Percentiles rank a stretch among this genome's conserved stretches.
Evolutionary conservation across 306 rosid genomes (phyloP).

Genomic region (Fragaria vesca): DNA sequence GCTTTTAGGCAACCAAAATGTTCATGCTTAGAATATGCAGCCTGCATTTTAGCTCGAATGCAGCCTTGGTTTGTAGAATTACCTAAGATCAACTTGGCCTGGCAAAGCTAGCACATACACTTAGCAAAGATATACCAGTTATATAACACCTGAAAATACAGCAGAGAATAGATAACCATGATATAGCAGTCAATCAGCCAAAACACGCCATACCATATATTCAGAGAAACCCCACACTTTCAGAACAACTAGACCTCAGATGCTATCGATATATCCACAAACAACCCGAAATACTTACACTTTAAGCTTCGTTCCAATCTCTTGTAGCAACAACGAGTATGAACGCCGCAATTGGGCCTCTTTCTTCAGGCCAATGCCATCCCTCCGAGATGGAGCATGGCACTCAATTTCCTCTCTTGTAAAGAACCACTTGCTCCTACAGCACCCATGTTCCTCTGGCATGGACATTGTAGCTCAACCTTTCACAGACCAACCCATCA

Average conservation of each 20-base stretch:
- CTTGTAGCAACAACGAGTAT: conserved; percentile 45
- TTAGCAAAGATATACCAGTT: too few species aligned
- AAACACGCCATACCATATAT: too few species aligned
- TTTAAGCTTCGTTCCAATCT: conserved; percentile 45
- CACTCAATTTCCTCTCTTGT: conserved; percentile 38
- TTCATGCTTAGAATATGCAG: neutral
- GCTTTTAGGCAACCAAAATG: neutral
- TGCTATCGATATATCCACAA: too few species aligned
- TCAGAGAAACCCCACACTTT: too few species aligned
- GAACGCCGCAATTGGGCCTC: conserved; percentile 39
- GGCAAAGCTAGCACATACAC: neutral
- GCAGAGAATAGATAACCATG: too few species aligned
- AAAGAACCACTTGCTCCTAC: conserved; percentile 36
- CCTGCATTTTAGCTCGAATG: neutral
- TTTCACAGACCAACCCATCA: conserved; percentile 13
- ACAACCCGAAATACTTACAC: conserved; percentile 31
- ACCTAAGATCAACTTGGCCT: neutral
- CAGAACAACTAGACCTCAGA: neutral
- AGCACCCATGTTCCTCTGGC: conserved; percentile 20
- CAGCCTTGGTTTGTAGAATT: neutral
- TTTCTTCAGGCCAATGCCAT: conserved; percentile 36
- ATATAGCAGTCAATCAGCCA: too few species aligned
- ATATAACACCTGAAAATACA: too few species aligned
- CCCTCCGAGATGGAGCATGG: conserved; percentile 44
- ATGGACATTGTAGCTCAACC: conserved; percentile 17